These are phyloP conservation scores for Candida buenavistaensis DNA, from an alignment of 1,139 yeast species.

Conservation along the genomic window DNA sequence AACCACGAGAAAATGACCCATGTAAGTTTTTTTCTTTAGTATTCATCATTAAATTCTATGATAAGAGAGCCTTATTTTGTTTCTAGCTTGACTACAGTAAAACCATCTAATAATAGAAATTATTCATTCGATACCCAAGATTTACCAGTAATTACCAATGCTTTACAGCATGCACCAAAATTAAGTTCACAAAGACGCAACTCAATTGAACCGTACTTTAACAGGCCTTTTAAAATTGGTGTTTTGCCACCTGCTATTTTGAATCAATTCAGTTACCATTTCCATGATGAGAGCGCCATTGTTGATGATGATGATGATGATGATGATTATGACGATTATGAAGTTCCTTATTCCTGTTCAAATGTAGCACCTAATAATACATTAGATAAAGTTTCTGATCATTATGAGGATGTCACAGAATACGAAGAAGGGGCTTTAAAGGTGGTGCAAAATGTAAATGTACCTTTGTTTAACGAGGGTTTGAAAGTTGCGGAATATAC, in stretches of 20 bases:
- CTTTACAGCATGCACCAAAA: slow-evolving; percentile 8
- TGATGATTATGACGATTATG: neutral
- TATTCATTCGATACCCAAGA: slow-evolving; percentile 10
- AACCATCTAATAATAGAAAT: slow-evolving; percentile 9
- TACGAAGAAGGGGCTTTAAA: slow-evolving; percentile 5
- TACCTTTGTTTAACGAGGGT: neutral
- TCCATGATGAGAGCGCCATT: slow-evolving; percentile 12
- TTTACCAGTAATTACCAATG: slow-evolving; percentile 8
- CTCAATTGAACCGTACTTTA: slow-evolving; percentile 14
- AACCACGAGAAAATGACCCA: no score
- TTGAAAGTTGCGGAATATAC: slow-evolving; percentile 2
- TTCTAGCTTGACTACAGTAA: slow-evolving; percentile 9
- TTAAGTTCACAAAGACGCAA: slow-evolving; percentile 3
- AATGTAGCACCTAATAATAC: slow-evolving; percentile 8
- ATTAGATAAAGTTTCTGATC: slow-evolving; percentile 10
- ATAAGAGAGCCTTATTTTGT: slow-evolving; percentile 14
- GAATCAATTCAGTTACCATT: slow-evolving; percentile 8
- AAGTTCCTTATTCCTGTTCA: slow-evolving; percentile 1
- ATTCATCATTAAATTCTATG: slow-evolving; percentile 7
- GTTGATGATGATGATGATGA: slow-evolving; percentile 19
- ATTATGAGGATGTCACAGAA: slow-evolving; percentile 6
- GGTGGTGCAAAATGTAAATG: slow-evolving; percentile 6
- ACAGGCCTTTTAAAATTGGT: slow-evolving; percentile 6
- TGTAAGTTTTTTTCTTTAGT: no score
- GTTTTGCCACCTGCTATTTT: slow-evolving; percentile 12